A percentile compares a stretch with the other conserved stretches of the same genome.
phyloP scores from a whole-genome alignment of 2,329 filamentous ascomycete genomes.

The Plectosphaerella cucumerina region DNA sequence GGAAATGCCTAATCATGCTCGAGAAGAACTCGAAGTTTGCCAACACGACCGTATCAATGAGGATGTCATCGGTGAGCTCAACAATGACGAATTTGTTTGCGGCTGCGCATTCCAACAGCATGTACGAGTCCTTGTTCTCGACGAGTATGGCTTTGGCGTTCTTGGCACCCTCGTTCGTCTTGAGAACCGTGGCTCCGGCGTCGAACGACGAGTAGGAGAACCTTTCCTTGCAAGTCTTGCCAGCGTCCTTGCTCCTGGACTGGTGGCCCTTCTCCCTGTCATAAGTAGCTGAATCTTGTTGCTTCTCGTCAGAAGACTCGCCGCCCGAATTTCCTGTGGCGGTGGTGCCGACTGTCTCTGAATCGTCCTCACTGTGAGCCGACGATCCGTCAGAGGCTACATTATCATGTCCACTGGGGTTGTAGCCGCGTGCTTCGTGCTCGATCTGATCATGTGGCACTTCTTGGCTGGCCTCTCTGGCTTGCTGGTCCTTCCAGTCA shows the following conservation, averaged over 20 bases:
- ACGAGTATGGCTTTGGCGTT: conserved; percentile 84
- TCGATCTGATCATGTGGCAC: conserved; percentile 82
- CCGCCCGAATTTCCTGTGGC: neutral
- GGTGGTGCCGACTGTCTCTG: conserved; percentile 32
- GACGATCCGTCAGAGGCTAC: neutral
- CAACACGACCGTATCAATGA: conserved; percentile 93
- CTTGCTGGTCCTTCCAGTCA: conserved; percentile 94
- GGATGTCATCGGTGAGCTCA: conserved; percentile 80
- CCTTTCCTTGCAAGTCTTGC: conserved; percentile 94
- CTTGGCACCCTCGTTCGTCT: conserved; percentile 81
- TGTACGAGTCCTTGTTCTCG: conserved; percentile 98
- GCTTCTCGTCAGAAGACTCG: conserved; percentile 17
- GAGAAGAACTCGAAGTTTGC: conserved; percentile 99
- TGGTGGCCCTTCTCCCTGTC: conserved; percentile 47
- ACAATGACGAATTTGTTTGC: conserved; percentile 92
- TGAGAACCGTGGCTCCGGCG: conserved; percentile 87
- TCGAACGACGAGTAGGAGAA: conserved; percentile 98
- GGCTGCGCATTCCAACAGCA: conserved; percentile 86
- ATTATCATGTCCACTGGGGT: conserved; percentile 37
- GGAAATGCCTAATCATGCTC: conserved; percentile 88
- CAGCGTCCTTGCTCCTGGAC: conserved; percentile 82
- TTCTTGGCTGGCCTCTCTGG: conserved; percentile 65
- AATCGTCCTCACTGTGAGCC: conserved; percentile 57
- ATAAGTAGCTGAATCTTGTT: conserved; percentile 37
- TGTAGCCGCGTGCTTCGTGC: conserved; percentile 81